Evolutionary conservation across 257 asterid genomes (phyloP).

Genomic region (Gentiana macrophylla): DNA sequence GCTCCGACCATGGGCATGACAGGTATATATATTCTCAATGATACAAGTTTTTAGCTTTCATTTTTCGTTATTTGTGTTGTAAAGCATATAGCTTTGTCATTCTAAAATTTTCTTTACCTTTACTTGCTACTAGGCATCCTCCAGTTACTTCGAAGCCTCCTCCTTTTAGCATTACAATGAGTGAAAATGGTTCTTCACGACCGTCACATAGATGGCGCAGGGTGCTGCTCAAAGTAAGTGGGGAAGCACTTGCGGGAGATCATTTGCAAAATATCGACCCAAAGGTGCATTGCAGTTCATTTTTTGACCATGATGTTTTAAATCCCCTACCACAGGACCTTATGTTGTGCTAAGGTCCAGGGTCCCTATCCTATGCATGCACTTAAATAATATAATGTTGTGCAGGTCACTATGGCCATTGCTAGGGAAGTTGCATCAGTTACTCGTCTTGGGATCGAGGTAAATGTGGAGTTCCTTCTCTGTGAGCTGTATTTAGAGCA

Average conservation of each 20-base stretch:
- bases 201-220: slow-evolving; percentile 75
- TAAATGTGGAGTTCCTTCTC: slow-evolving; percentile 13
- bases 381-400: neutral
- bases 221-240: slow-evolving; percentile 96
- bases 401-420: slow-evolving; percentile 82
- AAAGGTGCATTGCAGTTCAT: slow-evolving; percentile 36
- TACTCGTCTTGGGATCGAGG: slow-evolving; percentile 90
- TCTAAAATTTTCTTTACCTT: neutral
- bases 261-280: slow-evolving; percentile 87
- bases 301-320: neutral
- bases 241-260: slow-evolving; percentile 99
- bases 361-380: neutral
- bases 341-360: neutral
- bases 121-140: slow-evolving; percentile 30
- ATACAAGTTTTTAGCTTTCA: neutral
- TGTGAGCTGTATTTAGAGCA: too few relatives aligned
- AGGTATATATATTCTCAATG: slow-evolving; percentile 22
- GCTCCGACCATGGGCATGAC: slow-evolving; percentile 35
- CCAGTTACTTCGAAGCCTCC: slow-evolving; percentile 41
- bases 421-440: slow-evolving; percentile 98
- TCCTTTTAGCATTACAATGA: slow-evolving; percentile 44
- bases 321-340: neutral
- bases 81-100: neutral
- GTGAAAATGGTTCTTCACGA: slow-evolving; percentile 32
- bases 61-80: neutral